Conservation (phyloP, 2,329 filamentous ascomycete species). For the Verticillium alfalfae region DNA sequence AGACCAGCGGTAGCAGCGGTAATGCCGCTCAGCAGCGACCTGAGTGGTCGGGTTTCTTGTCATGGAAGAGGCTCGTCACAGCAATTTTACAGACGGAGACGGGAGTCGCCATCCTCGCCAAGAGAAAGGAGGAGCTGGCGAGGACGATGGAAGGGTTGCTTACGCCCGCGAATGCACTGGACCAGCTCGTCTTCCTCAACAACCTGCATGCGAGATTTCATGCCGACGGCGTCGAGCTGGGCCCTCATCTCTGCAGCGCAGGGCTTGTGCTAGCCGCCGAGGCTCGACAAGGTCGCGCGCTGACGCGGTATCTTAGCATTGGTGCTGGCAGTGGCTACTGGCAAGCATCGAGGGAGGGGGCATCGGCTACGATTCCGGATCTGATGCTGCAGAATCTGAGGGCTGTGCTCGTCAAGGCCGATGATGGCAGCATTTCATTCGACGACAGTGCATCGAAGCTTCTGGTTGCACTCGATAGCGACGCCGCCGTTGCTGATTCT, state of each 20-base stretch:
- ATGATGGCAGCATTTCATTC: background rate
- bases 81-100: background rate
- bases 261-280: conserved; percentile 23
- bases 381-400: background rate
- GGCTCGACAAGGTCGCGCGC: conserved; percentile 4
- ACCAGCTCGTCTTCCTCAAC: conserved; percentile 32
- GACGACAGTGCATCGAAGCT: background rate
- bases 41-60: background rate
- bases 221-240: conserved; percentile 14
- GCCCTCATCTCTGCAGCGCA: conserved; percentile 19
- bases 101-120: background rate
- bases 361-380: background rate
- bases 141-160: conserved; percentile 14
- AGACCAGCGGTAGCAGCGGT: background rate
- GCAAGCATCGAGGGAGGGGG: background rate
- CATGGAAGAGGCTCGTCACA: background rate
- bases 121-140: conserved; percentile 10
- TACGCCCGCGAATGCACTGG: conserved; percentile 21
- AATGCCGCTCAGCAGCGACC: background rate
- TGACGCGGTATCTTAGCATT: conserved; percentile 4
- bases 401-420: background rate
- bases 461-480: background rate
- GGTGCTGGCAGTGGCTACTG: conserved; percentile 4
- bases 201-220: conserved; percentile 30
- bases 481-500: background rate